Evolutionary conservation across 768 basidiomycete species (phyloP).

Genomic region (Serendipita sp.): DNA sequence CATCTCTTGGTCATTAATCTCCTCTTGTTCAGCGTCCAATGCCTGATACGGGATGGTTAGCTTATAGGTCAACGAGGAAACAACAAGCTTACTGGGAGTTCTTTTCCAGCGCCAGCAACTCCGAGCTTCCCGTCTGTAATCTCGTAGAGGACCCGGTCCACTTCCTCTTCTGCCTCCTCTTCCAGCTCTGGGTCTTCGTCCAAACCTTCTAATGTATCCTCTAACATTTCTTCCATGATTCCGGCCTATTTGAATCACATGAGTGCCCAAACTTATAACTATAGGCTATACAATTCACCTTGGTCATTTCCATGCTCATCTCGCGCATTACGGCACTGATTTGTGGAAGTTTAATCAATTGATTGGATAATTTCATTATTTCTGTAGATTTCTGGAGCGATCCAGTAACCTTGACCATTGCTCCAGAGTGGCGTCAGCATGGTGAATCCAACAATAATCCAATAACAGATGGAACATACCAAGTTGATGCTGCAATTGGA

Average conservation of each 20-base stretch:
- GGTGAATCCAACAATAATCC: background rate
- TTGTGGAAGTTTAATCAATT: slow-evolving; percentile 81
- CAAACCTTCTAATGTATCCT: slow-evolving; percentile 66
- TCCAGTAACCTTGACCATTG: slow-evolving; percentile 95
- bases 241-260: slow-evolving; percentile 47
- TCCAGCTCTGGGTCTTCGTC: slow-evolving; percentile 91
- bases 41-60: slow-evolving; percentile 24
- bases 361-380: slow-evolving; percentile 97
- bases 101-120: slow-evolving; percentile 51
- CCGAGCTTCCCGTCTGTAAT: slow-evolving; percentile 94
- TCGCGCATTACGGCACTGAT: slow-evolving; percentile 86
- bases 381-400: slow-evolving; percentile 94
- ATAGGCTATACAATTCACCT: slow-evolving; percentile 34
- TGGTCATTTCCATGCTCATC: slow-evolving; percentile 99
- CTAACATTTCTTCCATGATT: slow-evolving; percentile 96
- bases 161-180: slow-evolving; percentile 93
- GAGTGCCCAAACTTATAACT: background rate
- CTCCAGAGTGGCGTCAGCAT: slow-evolving; percentile 25
- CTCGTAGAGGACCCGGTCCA: slow-evolving; percentile 91
- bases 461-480: slow-evolving; percentile 34
- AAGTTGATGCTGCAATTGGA: slow-evolving; percentile 79
- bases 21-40: slow-evolving; percentile 50
- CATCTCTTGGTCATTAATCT: slow-evolving; percentile 76
- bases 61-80: background rate
- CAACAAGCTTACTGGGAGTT: slow-evolving; percentile 48